Base-by-base conservation (phyloP, 1,139 yeast genomes). In the Diutina scorzettiae region DNA sequence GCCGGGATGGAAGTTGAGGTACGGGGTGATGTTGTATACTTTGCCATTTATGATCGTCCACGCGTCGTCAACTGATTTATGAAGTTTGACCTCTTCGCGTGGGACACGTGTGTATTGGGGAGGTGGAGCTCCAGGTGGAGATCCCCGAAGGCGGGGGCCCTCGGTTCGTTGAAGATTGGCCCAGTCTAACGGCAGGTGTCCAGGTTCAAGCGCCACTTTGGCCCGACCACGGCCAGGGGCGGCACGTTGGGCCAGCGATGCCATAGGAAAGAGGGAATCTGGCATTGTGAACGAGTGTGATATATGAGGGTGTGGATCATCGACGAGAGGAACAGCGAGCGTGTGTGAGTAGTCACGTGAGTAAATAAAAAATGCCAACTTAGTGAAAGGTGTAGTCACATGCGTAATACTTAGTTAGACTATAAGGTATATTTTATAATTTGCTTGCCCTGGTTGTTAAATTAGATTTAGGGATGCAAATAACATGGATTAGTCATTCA, bases 101-200 rank as follows among this genome's bases (percentile, higher is more conserved):
- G 80, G 63, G 1, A 91, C 75, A 32, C 73, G 64, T 12, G 84
- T 53, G 44, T 54, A 63, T 27, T 57, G 66, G 1, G 73, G 66
- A 4, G 73, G 73, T 0, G 72, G 72, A 0, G 71, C 58, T 18
- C 53, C 51, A 2, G 61, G 60, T 2, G 60, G 60, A 3, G 67
- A 66, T 3, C 74, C 74, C 40, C 74, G 55, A 20, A 69, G 57
- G 28, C 54, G 48, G 44, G 55, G 55, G 33, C 51, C 64, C 7
- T 57, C 52, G 9, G 51, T 56, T 19, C 62, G 56, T 45, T 76
- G 78, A 33, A 77, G 57, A 9, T 67, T 59, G 9, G 91, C 95
- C 96, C 96, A 85, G 56, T 85, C 95, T 45, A 85, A 60, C 0
- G 94, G 91, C 1, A 95, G 85, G 54, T 78, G 86, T 0, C 95